A percentile compares a stretch with the other conserved stretches of the same genome.
phyloP scores from a whole-genome alignment of 2,329 filamentous ascomycete genomes.

The Curvularia sp. region DNA sequence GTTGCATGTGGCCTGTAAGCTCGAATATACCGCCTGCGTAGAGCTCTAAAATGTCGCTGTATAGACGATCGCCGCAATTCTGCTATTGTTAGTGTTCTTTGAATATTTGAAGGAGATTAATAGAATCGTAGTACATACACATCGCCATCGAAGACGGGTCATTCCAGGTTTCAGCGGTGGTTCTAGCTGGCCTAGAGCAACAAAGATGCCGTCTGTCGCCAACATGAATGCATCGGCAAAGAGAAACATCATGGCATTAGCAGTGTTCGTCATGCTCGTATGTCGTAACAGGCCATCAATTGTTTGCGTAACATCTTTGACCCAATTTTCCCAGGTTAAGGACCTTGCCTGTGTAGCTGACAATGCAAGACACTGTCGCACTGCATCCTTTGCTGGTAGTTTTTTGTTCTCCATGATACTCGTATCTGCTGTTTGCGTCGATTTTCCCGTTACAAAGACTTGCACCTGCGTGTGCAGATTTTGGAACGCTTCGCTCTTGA shows the following conservation, averaged over 20 bases:
- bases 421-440: background rate
- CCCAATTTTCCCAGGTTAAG: background rate
- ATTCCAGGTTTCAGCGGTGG: conserved; percentile 6
- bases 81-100: conserved; percentile 10
- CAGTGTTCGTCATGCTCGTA: background rate
- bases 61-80: conserved; percentile 24
- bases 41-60: conserved; percentile 25
- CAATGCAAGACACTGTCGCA: background rate
- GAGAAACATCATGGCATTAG: background rate
- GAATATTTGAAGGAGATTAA: background rate
- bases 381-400: background rate
- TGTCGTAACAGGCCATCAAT: background rate
- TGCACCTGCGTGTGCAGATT: conserved; percentile 15
- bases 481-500: conserved; percentile 21
- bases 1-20: conserved; percentile 14
- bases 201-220: conserved; percentile 5
- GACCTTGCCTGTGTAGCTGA: background rate
- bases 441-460: conserved; percentile 11
- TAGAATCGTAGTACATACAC: conserved; percentile 22
- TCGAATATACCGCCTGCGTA: conserved; percentile 17
- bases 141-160: conserved; percentile 28
- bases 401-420: background rate
- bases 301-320: background rate
- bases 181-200: conserved; percentile 13
- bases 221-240: background rate